phyloP scores from a whole-genome alignment of 306 rosid species.

The Adenanthera pavonina region DNA sequence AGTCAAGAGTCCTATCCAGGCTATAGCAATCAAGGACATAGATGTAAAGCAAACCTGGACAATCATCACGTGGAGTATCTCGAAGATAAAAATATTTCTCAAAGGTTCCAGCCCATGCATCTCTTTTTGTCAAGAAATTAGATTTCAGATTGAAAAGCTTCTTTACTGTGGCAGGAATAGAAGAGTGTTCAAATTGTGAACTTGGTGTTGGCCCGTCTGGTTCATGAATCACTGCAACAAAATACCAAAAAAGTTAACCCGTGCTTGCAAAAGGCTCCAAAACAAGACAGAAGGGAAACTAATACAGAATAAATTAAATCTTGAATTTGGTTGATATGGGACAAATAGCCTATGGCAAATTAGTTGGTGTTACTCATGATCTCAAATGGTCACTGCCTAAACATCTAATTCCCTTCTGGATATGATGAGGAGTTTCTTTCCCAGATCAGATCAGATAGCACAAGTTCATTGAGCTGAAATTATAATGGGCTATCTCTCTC shows the following conservation, averaged over 20 bases:
- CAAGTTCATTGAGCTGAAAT: conserved; percentile 9
- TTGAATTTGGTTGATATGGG: conserved; percentile 3
- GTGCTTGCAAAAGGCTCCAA: conserved; percentile 4
- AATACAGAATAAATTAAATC: neutral
- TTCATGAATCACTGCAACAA: conserved; percentile 74
- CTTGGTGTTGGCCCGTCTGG: conserved; percentile 84
- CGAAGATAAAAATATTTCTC: conserved; percentile 75
- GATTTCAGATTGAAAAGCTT: conserved; percentile 90
- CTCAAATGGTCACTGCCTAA: neutral
- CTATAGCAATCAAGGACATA: conserved; percentile 12
- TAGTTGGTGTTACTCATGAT: neutral
- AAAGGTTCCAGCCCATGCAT: conserved; percentile 97
- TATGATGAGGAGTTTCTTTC: neutral
- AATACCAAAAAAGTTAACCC: conserved; percentile 15
- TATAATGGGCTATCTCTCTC: conserved; percentile 1
- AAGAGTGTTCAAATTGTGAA: conserved; percentile 90
- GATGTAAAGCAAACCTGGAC: conserved; percentile 74
- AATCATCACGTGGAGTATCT: conserved; percentile 81
- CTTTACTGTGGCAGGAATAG: conserved; percentile 90
- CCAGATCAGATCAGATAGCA: conserved; percentile 19
- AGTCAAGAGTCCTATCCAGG: neutral
- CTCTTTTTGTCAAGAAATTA: conserved; percentile 93
- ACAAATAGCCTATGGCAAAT: conserved; percentile 1
- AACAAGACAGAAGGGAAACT: neutral
- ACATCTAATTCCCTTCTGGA: neutral